phyloP scores from a whole-genome alignment of 2,329 filamentous ascomycete genomes.

The Colletotrichum magnum region DNA sequence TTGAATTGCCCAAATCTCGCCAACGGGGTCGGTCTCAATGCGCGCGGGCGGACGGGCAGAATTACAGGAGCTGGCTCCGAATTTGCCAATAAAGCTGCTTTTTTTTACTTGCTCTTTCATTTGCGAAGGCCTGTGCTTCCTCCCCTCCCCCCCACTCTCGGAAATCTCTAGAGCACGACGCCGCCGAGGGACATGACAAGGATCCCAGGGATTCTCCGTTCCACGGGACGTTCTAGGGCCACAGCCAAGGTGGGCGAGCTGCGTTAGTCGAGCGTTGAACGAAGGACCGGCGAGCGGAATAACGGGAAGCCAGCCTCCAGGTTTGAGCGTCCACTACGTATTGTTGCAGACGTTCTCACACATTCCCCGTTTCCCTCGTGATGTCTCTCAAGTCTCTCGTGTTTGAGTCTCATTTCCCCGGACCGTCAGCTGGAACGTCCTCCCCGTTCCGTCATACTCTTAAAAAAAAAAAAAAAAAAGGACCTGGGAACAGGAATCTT shows the following conservation, averaged over 20 bases:
- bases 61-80: slow-evolving; percentile 33
- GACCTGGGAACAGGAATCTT: neutral
- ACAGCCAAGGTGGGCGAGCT: slow-evolving; percentile 18
- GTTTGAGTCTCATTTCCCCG: slow-evolving; percentile 38
- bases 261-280: slow-evolving; percentile 10
- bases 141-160: slow-evolving; percentile 26
- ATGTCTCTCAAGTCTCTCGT: slow-evolving; percentile 11
- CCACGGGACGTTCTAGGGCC: slow-evolving; percentile 33
- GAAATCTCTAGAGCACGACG: slow-evolving; percentile 23
- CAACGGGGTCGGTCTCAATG: slow-evolving; percentile 19
- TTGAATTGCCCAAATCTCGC: slow-evolving; percentile 27
- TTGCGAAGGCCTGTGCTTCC: neutral
- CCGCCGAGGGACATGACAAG: slow-evolving; percentile 12
- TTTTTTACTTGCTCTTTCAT: neutral
- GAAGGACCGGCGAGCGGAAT: slow-evolving; percentile 1
- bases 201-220: slow-evolving; percentile 26
- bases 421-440: neutral
- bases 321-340: too few relatives aligned
- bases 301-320: neutral
- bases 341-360: slow-evolving; percentile 9
- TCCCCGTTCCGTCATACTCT: slow-evolving; percentile 23
- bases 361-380: slow-evolving; percentile 1
- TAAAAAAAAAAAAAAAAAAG: neutral
- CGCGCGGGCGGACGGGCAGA: neutral
- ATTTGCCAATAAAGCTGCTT: slow-evolving; percentile 14